phyloP scores from a whole-genome alignment of 352 stramenopile genomes.

The Globisporangium alternatum region DNA sequence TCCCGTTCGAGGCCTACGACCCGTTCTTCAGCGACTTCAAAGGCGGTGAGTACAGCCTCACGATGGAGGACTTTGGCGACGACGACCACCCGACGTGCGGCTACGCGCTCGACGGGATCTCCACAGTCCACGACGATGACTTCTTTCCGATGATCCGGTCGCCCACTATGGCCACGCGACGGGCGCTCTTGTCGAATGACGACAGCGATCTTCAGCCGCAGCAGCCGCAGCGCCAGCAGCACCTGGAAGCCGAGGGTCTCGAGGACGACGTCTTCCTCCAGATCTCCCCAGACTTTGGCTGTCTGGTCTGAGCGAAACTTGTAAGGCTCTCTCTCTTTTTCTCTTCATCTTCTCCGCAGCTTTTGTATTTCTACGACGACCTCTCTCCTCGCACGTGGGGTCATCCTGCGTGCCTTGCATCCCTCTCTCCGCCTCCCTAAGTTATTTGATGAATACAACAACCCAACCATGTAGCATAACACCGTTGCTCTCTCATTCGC shows the following conservation, averaged over 20 bases:
- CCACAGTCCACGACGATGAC: conserved; percentile 27
- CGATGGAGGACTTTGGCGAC: conserved; percentile 47
- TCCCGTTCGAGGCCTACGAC: conserved; percentile 37
- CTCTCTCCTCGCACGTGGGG: background rate
- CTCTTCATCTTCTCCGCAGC: background rate
- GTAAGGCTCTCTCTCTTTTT: background rate
- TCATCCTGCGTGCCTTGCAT: background rate
- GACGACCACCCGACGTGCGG: conserved; percentile 46
- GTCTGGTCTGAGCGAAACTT: conserved; percentile 46
- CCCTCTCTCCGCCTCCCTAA: background rate
- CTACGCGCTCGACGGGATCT: conserved; percentile 47
- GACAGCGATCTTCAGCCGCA: conserved; percentile 9
- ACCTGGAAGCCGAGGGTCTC: conserved; percentile 26
- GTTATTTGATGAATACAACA: conserved; percentile 13
- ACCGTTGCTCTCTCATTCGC: background rate
- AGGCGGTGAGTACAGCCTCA: conserved; percentile 33
- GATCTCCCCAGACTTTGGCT: conserved; percentile 83
- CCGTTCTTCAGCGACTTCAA: conserved; percentile 45
- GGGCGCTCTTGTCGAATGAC: background rate
- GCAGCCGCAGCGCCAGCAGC: conserved; percentile 13
- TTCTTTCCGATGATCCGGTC: conserved; percentile 50
- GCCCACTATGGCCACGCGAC: conserved; percentile 42
- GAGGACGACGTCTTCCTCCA: conserved; percentile 84
- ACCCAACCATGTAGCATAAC: conserved; percentile 12
- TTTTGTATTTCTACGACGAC: conserved; percentile 15